These are phyloP conservation scores for Cytospora schulzeri DNA, from an alignment of 2,329 filamentous ascomycete species.

Conservation along the genomic window DNA sequence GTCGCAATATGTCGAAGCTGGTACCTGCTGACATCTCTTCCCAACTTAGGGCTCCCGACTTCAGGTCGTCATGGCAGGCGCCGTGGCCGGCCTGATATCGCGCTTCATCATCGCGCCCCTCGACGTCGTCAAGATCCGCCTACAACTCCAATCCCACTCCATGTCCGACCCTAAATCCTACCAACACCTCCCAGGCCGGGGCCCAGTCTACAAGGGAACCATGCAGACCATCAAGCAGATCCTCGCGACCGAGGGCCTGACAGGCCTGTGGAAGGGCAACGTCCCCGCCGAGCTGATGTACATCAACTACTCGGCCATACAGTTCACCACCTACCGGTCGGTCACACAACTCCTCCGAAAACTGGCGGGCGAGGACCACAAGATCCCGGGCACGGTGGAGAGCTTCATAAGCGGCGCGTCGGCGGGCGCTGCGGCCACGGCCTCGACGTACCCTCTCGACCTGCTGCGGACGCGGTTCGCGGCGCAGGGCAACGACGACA, in stretches of 20 bases:
- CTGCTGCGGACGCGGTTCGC: slow-evolving; percentile 92
- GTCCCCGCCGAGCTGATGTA: slow-evolving; percentile 94
- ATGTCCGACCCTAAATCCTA: slow-evolving; percentile 71
- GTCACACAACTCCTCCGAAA: slow-evolving; percentile 67
- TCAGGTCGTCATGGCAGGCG: slow-evolving; percentile 59
- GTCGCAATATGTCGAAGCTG: not conserved
- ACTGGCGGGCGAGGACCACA: slow-evolving; percentile 38
- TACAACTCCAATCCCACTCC: slow-evolving; percentile 89
- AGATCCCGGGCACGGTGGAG: slow-evolving; percentile 66
- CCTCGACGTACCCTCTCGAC: slow-evolving; percentile 87
- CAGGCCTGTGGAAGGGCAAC: slow-evolving; percentile 95
- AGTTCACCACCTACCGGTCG: slow-evolving; percentile 87
- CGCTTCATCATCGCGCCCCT: slow-evolving; percentile 93
- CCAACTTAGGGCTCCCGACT: slow-evolving; percentile 52
- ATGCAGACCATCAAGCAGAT: slow-evolving; percentile 76
- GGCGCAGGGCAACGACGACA: slow-evolving; percentile 76
- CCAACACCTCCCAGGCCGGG: slow-evolving; percentile 45
- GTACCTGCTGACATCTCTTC: slow-evolving; percentile 5
- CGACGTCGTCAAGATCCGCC: slow-evolving; percentile 96
- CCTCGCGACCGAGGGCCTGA: slow-evolving; percentile 76
- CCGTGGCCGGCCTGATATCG: slow-evolving; percentile 80
- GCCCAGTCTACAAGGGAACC: slow-evolving; percentile 71
- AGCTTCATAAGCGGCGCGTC: slow-evolving; percentile 82
- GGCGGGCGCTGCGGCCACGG: slow-evolving; percentile 81
- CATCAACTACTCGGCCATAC: slow-evolving; percentile 82